Conservation (phyloP, 2,329 filamentous ascomycete genomes). For the Mycogone perniciosa region DNA sequence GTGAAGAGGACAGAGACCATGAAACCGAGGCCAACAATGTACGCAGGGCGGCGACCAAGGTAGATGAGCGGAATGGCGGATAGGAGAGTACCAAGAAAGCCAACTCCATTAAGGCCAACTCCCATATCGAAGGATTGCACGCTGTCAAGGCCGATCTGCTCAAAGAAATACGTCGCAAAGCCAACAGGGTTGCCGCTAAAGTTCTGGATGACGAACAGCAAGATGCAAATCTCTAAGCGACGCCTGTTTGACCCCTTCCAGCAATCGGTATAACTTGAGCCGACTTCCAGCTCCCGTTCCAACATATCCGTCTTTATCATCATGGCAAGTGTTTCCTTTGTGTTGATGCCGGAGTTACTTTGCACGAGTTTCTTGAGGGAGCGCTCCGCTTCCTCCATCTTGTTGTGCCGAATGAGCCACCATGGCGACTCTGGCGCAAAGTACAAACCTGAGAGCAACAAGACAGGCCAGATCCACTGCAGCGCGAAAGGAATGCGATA, state of each 20-base stretch:
- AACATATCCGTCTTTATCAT: constrained; percentile 38
- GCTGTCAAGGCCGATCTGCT: constrained; percentile 15
- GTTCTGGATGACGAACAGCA: constrained; percentile 15
- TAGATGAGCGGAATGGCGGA: constrained; percentile 39
- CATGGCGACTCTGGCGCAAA: constrained; percentile 36
- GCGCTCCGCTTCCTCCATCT: constrained; percentile 7
- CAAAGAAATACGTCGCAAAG: constrained; percentile 16
- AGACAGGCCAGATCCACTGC: constrained; percentile 43
- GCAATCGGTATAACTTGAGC: constrained; percentile 36
- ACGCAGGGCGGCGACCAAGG: constrained; percentile 39
- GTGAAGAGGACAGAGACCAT: constrained; percentile 33
- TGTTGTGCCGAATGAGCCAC: constrained; percentile 11
- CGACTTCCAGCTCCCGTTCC: constrained; percentile 29
- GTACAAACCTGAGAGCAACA: constrained; percentile 31
- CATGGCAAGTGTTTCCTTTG: constrained; percentile 26
- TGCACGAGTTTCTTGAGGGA: constrained; percentile 7
- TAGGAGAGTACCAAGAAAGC: constrained; percentile 33
- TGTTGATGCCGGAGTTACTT: constrained; percentile 7
- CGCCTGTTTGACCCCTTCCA: constrained; percentile 39
- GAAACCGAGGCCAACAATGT: constrained; percentile 37
- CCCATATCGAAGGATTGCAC: constrained; percentile 17
- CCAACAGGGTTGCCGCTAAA: constrained; percentile 14
- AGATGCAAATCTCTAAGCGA: constrained; percentile 41
- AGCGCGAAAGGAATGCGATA: constrained; percentile 43
- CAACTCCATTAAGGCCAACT: constrained; percentile 9